These are phyloP conservation scores for Dactylonectria macrodidyma DNA, from an alignment of 2,329 filamentous ascomycete species.

Conservation along the genomic window DNA sequence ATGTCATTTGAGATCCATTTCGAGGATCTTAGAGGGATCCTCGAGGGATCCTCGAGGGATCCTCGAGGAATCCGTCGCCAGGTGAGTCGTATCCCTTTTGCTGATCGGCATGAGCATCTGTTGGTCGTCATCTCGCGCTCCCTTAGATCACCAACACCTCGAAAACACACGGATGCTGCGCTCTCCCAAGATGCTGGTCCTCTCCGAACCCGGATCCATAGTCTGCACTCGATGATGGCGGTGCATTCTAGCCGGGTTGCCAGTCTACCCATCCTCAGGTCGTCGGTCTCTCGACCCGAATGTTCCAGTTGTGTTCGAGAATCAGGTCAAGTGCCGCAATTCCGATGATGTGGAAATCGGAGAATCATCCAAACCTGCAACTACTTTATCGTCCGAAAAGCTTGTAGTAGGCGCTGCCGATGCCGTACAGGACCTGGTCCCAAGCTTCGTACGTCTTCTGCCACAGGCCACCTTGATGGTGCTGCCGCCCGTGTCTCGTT, in stretches of 20 bases:
- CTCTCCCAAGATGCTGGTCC: not conserved
- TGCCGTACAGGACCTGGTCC: slow-evolving; percentile 57
- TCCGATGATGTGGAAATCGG: slow-evolving; percentile 27
- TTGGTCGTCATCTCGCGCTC: slow-evolving; percentile 19
- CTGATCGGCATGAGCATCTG: slow-evolving; percentile 16
- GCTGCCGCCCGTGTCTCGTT: slow-evolving; percentile 31
- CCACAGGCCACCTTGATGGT: slow-evolving; percentile 44
- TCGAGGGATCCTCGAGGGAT: not conserved
- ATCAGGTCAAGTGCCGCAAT: slow-evolving; percentile 23
- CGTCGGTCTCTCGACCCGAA: not conserved
- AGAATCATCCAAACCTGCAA: slow-evolving; percentile 25
- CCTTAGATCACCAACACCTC: not conserved
- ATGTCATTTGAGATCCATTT: slow-evolving; percentile 22
- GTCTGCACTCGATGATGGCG: not conserved
- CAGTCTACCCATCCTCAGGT: not conserved
- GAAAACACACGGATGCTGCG: not conserved
- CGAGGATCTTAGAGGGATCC: no score
- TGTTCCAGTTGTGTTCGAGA: not conserved
- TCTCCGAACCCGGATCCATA: not conserved
- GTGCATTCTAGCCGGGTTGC: not conserved
- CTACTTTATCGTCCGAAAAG: slow-evolving; percentile 45
- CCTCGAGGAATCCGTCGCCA: slow-evolving; percentile 7
- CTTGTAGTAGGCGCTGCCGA: slow-evolving; percentile 57
- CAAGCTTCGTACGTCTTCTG: slow-evolving; percentile 55
- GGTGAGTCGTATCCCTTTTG: slow-evolving; percentile 14